Base-by-base conservation (phyloP, 228 moss, liverwort and hornwort genomes). In the Sphagnum magellanicum region DNA sequence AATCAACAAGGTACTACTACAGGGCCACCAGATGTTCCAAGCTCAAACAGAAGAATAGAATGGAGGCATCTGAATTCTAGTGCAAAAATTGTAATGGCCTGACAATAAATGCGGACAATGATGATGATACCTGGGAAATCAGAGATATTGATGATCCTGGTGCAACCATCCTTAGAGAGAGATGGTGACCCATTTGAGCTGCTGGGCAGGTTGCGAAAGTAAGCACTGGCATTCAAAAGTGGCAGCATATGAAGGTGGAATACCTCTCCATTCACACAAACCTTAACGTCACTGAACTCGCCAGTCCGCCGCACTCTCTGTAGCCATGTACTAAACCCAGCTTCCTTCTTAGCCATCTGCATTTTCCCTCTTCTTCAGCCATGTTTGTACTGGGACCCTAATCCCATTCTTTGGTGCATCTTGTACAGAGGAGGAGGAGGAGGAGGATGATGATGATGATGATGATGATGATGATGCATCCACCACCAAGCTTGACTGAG, bases 271-370 rank as follows among this genome's bases (percentile, higher is more conserved):
- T 90, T 88, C 60, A 95, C 85, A 66, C 81, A 73, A 10, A 95
- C 95, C 1, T 88, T 73, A 4, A 90, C 78, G 67, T 95, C 95
- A 68, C 95, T 95, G 73, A 84, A 87, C 69, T 95, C 95, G 57
- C 95, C 95, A 1, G 88, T 89, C 63, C 92, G 85, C 8, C 95
- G 77, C 67, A 95, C 95, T 70, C 95, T 88, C 67, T 95, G 95
- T 50, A 95, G 77, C 95, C 95, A 95, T 53, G 85, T 72, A 65
- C 78, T 82, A 66, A 95, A 95, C 48, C 78, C 83, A 16, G 76
- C 83, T 48, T 95, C 95, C 74, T 89, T 84, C 81, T 85, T 95
- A 72, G 95, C 92, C 95, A 90, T 90, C 63, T 73, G 63, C 50
- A 60, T 52, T 53, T 13, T 58, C 53, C 32, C 32, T 32, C 32